Evolutionary conservation across 768 basidiomycete species (phyloP).

Genomic region (Boletus coccyginus): DNA sequence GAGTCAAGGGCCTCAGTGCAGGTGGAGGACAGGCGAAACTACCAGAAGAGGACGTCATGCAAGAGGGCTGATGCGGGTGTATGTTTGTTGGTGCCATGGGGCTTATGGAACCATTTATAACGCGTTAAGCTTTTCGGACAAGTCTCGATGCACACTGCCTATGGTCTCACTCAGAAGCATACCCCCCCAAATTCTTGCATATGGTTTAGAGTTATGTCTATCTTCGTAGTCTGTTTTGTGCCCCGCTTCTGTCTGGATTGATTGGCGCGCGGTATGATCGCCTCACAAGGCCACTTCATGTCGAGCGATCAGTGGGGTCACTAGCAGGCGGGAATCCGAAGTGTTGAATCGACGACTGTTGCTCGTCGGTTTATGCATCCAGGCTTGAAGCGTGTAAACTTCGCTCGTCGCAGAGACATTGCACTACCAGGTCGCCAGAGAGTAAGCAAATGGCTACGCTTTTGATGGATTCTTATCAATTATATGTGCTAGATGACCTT

Average conservation of each 20-base stretch:
- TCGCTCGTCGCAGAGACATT: neutral
- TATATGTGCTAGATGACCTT: neutral
- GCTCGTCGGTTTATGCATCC: neutral
- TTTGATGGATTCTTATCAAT: neutral
- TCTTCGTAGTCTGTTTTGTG: too few relatives aligned
- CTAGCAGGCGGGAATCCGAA: neutral
- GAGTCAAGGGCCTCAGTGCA: slow-evolving; percentile 37
- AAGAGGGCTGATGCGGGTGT: slow-evolving; percentile 19
- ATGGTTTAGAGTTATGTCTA: too few relatives aligned
- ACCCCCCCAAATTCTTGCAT: neutral
- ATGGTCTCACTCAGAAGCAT: neutral
- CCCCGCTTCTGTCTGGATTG: too few relatives aligned
- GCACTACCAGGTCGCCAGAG: neutral
- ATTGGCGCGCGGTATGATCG: too few relatives aligned
- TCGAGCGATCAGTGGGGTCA: too few relatives aligned
- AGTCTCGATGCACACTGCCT: neutral
- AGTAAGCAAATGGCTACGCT: neutral
- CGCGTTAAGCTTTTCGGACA: neutral
- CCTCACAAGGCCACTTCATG: too few relatives aligned
- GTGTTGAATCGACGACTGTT: neutral
- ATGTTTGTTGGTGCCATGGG: neutral
- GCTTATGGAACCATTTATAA: neutral
- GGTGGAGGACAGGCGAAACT: slow-evolving; percentile 12
- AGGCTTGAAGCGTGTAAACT: neutral
- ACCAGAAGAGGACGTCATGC: slow-evolving; percentile 19